Base-by-base conservation (phyloP, 495 filamentous ascomycete genomes). In the Talaromyces trachyspermus region DNA sequence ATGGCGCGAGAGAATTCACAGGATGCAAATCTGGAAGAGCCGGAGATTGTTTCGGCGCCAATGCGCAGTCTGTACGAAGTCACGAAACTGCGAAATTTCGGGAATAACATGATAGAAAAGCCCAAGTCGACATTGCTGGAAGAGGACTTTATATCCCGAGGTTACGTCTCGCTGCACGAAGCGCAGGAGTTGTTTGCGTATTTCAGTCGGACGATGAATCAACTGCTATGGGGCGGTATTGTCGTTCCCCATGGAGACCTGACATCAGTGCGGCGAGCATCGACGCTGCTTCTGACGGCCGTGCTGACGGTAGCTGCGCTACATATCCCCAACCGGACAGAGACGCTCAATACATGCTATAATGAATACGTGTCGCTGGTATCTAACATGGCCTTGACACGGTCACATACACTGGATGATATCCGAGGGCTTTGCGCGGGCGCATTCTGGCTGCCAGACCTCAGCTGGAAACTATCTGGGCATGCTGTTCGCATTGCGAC, bases 31-130 rank as follows among this genome's bases (percentile, higher is more conserved):
- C 54, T 71, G 11, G 71, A 73, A 35, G 64, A 67, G 43, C 63
- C 68, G 15, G 66, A 68, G 7, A 45, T 79, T 26, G 72, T 79
- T 22, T 64, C 74, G 1, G 76, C 73, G 4, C 77, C 77, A 0
- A 79, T 81, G 75, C 69, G 74, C 44, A 78, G 73, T 58, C 55
- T 81, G 18, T 81, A 78, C 54, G 77, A 80, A 49, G 77, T 80
- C 23, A 80, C 77, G 5, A 79, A 75, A 35, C 57, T 80, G 43
- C 67, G 74, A 23, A 72, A 77, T 33, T 49, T 79, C 43, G 59
- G 75, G n/a, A 68, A 66, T 41, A 69, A 70, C 41, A 59, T 58
- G 20, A 63, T 61, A 12, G 65, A 71, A 48, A 65, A 65, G 39
- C 71, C 67, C 5, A 68, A 68, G 48, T 61, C 63, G 47, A 72